Evolutionary conservation across 2,329 filamentous ascomycete species (phyloP).

Genomic region (Dichotomopilus funicola): DNA sequence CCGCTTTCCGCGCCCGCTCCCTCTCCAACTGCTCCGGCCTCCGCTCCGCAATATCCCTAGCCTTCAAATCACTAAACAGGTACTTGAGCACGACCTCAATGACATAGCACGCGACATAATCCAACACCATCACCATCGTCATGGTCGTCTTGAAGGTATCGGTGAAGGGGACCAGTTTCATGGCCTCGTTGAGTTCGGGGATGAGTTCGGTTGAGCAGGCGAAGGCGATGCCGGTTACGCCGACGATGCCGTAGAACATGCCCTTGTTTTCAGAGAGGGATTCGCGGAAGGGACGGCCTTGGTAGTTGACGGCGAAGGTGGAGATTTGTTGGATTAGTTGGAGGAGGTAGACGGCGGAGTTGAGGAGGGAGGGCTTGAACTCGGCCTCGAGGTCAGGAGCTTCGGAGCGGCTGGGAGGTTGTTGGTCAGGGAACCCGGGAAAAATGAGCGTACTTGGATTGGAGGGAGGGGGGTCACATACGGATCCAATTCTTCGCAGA

Average conservation of each 20-base stretch:
- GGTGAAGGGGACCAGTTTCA: conserved; percentile 86
- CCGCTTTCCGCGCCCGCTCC: conserved; percentile 63
- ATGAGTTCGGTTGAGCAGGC: conserved; percentile 91
- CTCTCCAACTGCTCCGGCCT: conserved; percentile 78
- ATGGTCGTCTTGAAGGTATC: conserved; percentile 84
- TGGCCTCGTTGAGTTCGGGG: conserved; percentile 87
- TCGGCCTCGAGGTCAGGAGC: conserved; percentile 88
- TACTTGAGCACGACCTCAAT: conserved; percentile 83
- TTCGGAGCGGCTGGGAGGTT: conserved; percentile 37
- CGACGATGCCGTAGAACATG: conserved; percentile 96
- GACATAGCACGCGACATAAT: conserved; percentile 79
- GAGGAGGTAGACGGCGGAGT: conserved; percentile 92
- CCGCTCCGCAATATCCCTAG: conserved; percentile 86
- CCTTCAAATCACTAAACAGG: conserved; percentile 82
- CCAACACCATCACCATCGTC: conserved; percentile 75
- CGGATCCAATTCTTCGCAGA: conserved; percentile 81
- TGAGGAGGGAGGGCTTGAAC: conserved; percentile 87
- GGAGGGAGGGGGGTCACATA: conserved; percentile 45
- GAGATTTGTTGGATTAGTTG: conserved; percentile 99
- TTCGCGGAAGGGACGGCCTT: conserved; percentile 95
- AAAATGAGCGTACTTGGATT: neutral
- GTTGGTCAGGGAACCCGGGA: conserved; percentile 25
- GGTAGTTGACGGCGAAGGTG: conserved; percentile 99
- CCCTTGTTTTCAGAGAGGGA: conserved; percentile 90
- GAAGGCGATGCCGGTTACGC: conserved; percentile 85